Evolutionary conservation across 2,329 filamentous ascomycete species (phyloP), one percentile per base, ranked within the genome.

Genomic region (Teratosphaeria viscida): DNA sequence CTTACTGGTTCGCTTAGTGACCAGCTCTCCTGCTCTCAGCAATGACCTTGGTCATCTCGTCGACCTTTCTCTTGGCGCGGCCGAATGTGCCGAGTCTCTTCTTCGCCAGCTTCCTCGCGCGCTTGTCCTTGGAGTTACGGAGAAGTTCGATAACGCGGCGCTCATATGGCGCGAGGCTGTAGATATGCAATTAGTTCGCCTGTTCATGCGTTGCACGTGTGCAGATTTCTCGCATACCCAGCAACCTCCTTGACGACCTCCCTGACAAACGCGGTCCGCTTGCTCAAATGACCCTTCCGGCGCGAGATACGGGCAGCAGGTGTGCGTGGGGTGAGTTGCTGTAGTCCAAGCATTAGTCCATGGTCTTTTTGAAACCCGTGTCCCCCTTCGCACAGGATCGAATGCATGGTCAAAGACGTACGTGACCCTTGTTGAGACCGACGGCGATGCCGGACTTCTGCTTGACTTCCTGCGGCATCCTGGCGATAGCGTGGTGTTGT

Each of bases 111-210:
- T 96, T 96, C 73, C 92, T 86, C 75, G 92, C 92, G 81, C 92
- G 90, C 90, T 97, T 97, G 82, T 99, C 94, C 84, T 95, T 95
- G 83, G 85, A 88, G 89, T 99, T 99, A 75, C 94, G 90, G 81
- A 99, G 88, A 77, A 99, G 83, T 86, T 99, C 94, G 77, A 99
- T 95, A 72, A 99, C 90, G 77, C 94, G 91, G 80, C 94, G 92
- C 87, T 99, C 94, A 79, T 99, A 76, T 63, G 75, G 74, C 67
- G 74, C 75, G 67, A 77, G 72, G 64, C 74, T 76, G 65, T 67
- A 29, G 52, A 59, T 34, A 39, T 52, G 6, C 68, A 23, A 60
- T 60, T 58, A 57, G 61, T 57, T 54, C 32, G 55, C 32, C 37
- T 37, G 47, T 57, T 3, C 29, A 10, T 32, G 35, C 4, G 10